These are phyloP conservation scores for Rachicladosporium sp. DNA, from an alignment of 2,329 filamentous ascomycete species.

Conservation along the genomic window DNA sequence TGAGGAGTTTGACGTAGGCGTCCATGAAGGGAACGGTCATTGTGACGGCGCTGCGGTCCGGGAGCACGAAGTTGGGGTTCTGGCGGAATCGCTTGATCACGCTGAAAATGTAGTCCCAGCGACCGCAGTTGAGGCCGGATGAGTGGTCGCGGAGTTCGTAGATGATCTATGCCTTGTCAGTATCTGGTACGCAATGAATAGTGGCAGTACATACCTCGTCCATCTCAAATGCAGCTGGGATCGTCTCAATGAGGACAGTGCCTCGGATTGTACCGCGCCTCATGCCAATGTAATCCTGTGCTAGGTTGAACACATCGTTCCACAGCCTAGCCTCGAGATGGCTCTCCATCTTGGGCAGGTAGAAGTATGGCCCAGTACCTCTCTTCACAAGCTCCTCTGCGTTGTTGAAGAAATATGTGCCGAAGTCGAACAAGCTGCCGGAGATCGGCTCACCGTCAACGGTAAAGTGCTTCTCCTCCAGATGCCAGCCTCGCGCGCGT, in stretches of 20 bases:
- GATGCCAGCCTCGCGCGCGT: slow-evolving; percentile 90
- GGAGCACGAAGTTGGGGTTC: slow-evolving; percentile 83
- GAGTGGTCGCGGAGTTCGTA: slow-evolving; percentile 96
- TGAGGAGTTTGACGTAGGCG: slow-evolving; percentile 88
- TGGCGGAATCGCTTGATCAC: slow-evolving; percentile 99
- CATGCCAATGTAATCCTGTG: slow-evolving; percentile 86
- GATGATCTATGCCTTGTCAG: slow-evolving; percentile 72
- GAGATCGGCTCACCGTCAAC: slow-evolving; percentile 92
- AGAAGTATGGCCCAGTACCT: slow-evolving; percentile 89
- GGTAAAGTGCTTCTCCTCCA: slow-evolving; percentile 96
- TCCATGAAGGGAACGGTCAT: slow-evolving; percentile 99
- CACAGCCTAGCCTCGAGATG: slow-evolving; percentile 93
- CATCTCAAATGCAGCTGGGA: slow-evolving; percentile 97
- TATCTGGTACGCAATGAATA: no score
- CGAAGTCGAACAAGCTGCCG: slow-evolving; percentile 88
- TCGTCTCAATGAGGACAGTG: slow-evolving; percentile 95
- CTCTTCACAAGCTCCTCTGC: slow-evolving; percentile 74
- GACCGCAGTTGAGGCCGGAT: slow-evolving; percentile 91
- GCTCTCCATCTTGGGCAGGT: slow-evolving; percentile 90
- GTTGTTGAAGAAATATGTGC: slow-evolving; percentile 98
- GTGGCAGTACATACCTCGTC: no score
- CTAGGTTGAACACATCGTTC: slow-evolving; percentile 96
- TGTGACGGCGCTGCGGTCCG: slow-evolving; percentile 79
- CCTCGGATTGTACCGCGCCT: slow-evolving; percentile 82
- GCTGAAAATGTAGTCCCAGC: slow-evolving; percentile 99